phyloP scores from a whole-genome alignment of 2,329 filamentous ascomycete genomes.

The Seiridium cupressi region DNA sequence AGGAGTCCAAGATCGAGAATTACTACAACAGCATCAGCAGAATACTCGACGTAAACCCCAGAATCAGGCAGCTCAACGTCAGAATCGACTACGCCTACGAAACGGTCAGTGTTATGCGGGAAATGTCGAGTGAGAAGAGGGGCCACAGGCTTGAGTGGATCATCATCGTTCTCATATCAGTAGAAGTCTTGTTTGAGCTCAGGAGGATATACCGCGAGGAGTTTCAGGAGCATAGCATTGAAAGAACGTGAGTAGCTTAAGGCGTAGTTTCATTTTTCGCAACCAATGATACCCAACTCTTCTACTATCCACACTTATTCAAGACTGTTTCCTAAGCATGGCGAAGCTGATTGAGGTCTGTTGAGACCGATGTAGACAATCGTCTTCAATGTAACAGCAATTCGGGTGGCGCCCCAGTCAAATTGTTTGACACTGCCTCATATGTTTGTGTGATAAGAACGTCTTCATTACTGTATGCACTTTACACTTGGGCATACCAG shows the following conservation, averaged over 20 bases:
- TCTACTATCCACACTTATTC: background rate
- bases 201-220: conserved; percentile 7
- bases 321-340: too few relatives aligned
- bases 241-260: background rate
- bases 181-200: conserved; percentile 89
- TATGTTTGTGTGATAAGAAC: too few relatives aligned
- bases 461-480: too few relatives aligned
- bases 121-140: conserved; percentile 88
- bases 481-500: too few relatives aligned
- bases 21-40: conserved; percentile 94
- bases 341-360: too few relatives aligned
- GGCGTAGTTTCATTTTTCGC: background rate
- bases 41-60: conserved; percentile 84
- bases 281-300: conserved; percentile 9
- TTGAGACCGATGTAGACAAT: too few relatives aligned
- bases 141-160: conserved; percentile 88
- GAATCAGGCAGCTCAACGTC: conserved; percentile 89
- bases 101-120: conserved; percentile 84
- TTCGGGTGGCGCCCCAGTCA: too few relatives aligned
- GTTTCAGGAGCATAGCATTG: background rate
- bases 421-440: too few relatives aligned
- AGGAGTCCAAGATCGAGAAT: conserved; percentile 85
- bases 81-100: conserved; percentile 98
- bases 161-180: conserved; percentile 88
- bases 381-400: too few relatives aligned